These are phyloP conservation scores for Stephania yunnanensis DNA, from an alignment of 164 flowering plant species.

Conservation along the genomic window DNA sequence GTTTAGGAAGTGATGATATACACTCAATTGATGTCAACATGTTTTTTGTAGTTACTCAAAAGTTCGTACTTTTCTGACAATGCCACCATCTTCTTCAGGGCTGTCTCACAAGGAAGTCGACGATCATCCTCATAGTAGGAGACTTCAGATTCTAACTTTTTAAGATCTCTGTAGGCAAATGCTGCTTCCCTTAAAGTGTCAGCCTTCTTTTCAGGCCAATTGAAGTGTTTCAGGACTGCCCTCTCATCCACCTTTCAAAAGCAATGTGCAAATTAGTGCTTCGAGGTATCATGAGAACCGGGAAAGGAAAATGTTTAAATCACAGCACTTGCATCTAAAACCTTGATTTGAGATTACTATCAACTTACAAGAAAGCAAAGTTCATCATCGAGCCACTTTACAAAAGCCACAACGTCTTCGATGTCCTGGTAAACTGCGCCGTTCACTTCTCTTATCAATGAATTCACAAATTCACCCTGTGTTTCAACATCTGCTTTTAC, in stretches of 20 bases:
- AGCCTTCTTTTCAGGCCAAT: conserved; percentile 96
- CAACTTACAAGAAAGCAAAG: conserved; percentile 82
- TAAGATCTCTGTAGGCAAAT: conserved; percentile 79
- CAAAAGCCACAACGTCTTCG: conserved; percentile 85
- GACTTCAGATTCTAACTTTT: conserved; percentile 75
- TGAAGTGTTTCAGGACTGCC: conserved; percentile 91
- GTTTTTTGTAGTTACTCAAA: not conserved
- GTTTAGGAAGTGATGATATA: not conserved
- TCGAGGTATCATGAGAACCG: not conserved
- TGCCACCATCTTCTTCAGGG: conserved; percentile 76
- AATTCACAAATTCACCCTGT: conserved; percentile 88
- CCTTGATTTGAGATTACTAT: not conserved
- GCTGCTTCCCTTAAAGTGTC: conserved; percentile 94
- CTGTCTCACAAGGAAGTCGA: conserved; percentile 58
- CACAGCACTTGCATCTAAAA: not conserved
- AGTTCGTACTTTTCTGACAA: conserved; percentile 74
- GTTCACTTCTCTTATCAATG: conserved; percentile 76
- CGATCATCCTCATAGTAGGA: conserved; percentile 57
- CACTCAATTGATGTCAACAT: not conserved
- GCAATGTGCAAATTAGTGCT: conserved; percentile 9
- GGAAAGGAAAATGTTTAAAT: not conserved
- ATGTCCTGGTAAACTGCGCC: conserved; percentile 64
- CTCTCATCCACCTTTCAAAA: conserved; percentile 83
- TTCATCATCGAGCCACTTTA: conserved; percentile 98
- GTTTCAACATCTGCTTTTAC: conserved; percentile 93